A percentile compares a stretch with the other conserved stretches of the same genome.
Evolutionary conservation across 169 alveolate species (phyloP).

Genomic region (Babesia caballi): DNA sequence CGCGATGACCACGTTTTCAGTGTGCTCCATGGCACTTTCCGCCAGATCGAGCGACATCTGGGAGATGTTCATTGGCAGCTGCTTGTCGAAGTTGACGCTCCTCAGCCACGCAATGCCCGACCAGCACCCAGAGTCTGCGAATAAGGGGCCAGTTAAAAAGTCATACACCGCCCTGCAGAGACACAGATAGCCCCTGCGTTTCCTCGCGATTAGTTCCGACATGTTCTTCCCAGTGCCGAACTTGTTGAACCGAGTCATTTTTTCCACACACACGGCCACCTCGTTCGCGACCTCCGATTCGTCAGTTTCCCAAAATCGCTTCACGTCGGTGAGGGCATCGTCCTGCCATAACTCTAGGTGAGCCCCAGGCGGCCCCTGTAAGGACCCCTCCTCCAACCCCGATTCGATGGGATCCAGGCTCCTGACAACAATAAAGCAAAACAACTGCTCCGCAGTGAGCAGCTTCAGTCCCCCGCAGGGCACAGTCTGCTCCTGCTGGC

Average conservation of each 20-base stretch:
- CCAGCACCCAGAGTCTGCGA: not conserved
- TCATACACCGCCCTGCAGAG: slow-evolving; percentile 18
- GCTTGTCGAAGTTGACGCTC: slow-evolving; percentile 11
- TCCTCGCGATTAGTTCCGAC: slow-evolving; percentile 14
- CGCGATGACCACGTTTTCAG: slow-evolving; percentile 4
- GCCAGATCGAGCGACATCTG: slow-evolving; percentile 31
- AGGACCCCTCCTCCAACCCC: not conserved
- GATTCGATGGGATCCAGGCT: slow-evolving; percentile 1
- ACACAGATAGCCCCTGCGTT: slow-evolving; percentile 9
- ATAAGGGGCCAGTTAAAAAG: slow-evolving; percentile 4
- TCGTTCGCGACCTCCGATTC: not conserved
- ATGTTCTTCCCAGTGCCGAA: slow-evolving; percentile 36
- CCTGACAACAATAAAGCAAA: slow-evolving; percentile 31
- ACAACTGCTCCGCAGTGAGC: slow-evolving; percentile 42
- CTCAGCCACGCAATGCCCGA: slow-evolving; percentile 6
- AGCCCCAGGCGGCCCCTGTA: not conserved
- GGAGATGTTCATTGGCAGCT: slow-evolving; percentile 32
- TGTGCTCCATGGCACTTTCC: slow-evolving; percentile 12
- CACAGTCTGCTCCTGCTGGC: not conserved
- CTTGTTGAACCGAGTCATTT: slow-evolving; percentile 43
- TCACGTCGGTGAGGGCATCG: not conserved
- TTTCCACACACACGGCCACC: slow-evolving; percentile 12
- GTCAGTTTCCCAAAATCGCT: slow-evolving; percentile 4
- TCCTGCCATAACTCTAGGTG: slow-evolving; percentile 1
- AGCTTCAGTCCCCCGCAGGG: slow-evolving; percentile 17